phyloP scores from a whole-genome alignment of 345 rosid species.

The Pelargonium nanum region DNA sequence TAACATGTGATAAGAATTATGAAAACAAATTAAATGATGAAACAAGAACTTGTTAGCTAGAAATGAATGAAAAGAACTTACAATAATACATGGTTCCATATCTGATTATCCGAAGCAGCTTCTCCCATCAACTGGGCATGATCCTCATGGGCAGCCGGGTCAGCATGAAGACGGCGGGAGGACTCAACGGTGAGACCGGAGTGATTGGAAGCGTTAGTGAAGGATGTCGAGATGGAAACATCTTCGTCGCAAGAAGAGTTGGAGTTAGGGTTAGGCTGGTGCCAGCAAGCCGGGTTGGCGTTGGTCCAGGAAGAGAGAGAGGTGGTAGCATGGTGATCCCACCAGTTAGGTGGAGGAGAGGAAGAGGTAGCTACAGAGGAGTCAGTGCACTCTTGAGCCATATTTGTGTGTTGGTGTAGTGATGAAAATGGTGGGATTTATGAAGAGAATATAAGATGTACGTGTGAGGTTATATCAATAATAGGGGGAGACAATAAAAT shows the following conservation, averaged over 20 bases:
- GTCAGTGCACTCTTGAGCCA: constrained; percentile 49
- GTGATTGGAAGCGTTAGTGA: constrained; percentile 50
- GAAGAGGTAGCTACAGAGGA: constrained; percentile 24
- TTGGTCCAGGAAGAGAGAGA: constrained; percentile 36
- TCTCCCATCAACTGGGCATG: constrained; percentile 36
- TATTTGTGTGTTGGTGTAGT: constrained; percentile 15
- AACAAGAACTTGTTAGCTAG: not conserved
- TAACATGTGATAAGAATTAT: not conserved
- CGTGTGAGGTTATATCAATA: constrained; percentile 10
- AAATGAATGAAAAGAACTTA: constrained; percentile 26
- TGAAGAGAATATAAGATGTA: constrained; percentile 28
- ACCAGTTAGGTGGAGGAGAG: constrained; percentile 33
- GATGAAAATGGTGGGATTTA: constrained; percentile 19
- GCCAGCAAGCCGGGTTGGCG: constrained; percentile 15
- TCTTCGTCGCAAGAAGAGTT: constrained; percentile 56
- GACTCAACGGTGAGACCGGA: constrained; percentile 52
- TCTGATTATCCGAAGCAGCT: constrained; percentile 44
- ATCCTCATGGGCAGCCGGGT: constrained; percentile 17
- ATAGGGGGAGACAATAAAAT: constrained; percentile 42
- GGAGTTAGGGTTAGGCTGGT: constrained; percentile 33
- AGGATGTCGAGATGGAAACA: constrained; percentile 45
- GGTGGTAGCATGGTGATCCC: constrained; percentile 50
- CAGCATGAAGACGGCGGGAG: constrained; percentile 27
- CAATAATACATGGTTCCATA: constrained; percentile 59
- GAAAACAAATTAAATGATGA: too few relatives aligned